phyloP scores from a whole-genome alignment of 257 asterid genomes.

The Catharanthus roseus region DNA sequence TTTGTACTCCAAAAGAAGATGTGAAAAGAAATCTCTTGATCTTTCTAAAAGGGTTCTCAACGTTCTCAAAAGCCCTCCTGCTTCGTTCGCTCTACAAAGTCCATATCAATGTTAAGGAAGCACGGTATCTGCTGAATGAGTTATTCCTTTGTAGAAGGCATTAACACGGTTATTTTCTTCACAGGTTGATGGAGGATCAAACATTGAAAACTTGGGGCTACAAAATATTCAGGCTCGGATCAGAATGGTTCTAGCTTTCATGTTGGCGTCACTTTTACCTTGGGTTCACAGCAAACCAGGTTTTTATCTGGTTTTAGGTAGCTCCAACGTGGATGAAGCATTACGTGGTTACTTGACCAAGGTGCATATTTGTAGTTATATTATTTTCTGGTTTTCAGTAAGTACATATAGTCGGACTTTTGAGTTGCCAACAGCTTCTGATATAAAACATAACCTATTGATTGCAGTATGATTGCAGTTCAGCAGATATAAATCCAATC shows the following conservation, averaged over 20 bases:
- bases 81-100: background rate
- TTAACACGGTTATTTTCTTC: slow-evolving; percentile 26
- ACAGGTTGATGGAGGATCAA: slow-evolving; percentile 90
- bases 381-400: background rate
- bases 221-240: slow-evolving; percentile 92
- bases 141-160: background rate
- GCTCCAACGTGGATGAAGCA: slow-evolving; percentile 96
- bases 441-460: slow-evolving; percentile 8
- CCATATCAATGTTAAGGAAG: background rate
- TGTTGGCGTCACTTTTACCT: slow-evolving; percentile 93
- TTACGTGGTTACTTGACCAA: slow-evolving; percentile 86
- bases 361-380: slow-evolving; percentile 31
- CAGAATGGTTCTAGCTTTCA: slow-evolving; percentile 87
- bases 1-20: background rate
- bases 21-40: background rate
- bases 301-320: slow-evolving; percentile 88
- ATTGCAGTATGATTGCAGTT: slow-evolving; percentile 92
- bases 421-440: background rate
- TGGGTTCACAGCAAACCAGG: slow-evolving; percentile 97
- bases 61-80: background rate
- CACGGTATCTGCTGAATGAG: background rate
- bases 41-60: too few relatives aligned
- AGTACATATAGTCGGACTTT: background rate
- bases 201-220: slow-evolving; percentile 74
- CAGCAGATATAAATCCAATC: slow-evolving; percentile 96